Evolutionary conservation across 192 early-diverging fungal species (phyloP).

Genomic region (Podila minutissima): DNA sequence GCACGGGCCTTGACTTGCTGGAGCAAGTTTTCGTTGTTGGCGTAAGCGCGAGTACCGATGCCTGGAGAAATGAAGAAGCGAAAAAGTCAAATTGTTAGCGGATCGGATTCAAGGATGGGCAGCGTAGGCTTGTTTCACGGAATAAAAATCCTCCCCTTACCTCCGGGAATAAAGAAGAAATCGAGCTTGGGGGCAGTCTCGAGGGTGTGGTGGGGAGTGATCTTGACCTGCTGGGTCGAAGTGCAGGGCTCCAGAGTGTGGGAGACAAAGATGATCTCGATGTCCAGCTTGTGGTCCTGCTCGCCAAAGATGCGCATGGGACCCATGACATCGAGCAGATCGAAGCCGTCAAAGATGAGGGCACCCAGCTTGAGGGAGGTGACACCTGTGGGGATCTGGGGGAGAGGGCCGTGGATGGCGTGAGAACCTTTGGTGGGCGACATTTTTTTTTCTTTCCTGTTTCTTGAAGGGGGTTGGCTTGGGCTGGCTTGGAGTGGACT

Average conservation of each 20-base stretch:
- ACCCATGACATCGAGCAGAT: slow-evolving; percentile 43
- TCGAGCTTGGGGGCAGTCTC: slow-evolving; percentile 40
- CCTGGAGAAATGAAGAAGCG: background rate
- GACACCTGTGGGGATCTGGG: slow-evolving; percentile 27
- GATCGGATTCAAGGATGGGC: background rate
- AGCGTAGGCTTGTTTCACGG: too few relatives aligned
- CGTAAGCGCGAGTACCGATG: slow-evolving; percentile 11
- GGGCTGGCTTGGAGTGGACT: background rate
- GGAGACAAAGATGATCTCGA: slow-evolving; percentile 29
- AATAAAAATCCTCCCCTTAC: background rate
- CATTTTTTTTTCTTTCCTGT: background rate
- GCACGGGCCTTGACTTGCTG: slow-evolving; percentile 11
- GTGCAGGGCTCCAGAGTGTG: slow-evolving; percentile 18
- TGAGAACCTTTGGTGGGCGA: slow-evolving; percentile 10
- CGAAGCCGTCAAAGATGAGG: slow-evolving; percentile 39
- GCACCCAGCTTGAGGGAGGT: slow-evolving; percentile 23
- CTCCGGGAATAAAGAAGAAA: slow-evolving; percentile 51
- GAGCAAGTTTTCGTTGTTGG: slow-evolving; percentile 8
- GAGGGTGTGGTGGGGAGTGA: slow-evolving; percentile 41
- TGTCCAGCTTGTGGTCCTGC: slow-evolving; percentile 14
- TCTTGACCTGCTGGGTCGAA: slow-evolving; percentile 16
- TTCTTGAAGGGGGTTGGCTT: background rate
- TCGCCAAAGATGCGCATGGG: slow-evolving; percentile 46
- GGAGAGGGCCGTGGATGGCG: slow-evolving; percentile 32
- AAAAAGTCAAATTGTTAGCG: too few relatives aligned